phyloP scores from a whole-genome alignment of 2,329 filamentous ascomycete species.

The Aspergillus aculeatus region DNA sequence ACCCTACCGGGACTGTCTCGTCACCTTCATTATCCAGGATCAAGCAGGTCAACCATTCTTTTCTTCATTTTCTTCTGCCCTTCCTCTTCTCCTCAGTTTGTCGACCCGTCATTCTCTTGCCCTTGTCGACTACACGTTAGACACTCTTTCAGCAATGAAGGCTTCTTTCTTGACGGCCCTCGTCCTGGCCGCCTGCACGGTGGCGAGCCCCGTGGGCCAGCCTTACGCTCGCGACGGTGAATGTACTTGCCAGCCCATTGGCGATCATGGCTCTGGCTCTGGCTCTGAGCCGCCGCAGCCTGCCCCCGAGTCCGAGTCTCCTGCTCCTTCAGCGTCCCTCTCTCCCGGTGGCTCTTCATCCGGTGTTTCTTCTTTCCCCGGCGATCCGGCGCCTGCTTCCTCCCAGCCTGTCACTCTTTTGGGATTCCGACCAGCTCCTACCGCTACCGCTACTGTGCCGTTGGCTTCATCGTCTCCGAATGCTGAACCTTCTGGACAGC shows the following conservation, averaged over 20 bases:
- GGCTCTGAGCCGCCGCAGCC: not conserved
- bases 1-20: not conserved
- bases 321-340: not conserved
- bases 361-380: not conserved
- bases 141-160: constrained; percentile 18
- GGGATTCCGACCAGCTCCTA: not conserved
- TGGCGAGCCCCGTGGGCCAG: constrained; percentile 16
- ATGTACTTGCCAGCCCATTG: constrained; percentile 12
- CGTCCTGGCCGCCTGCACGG: constrained; percentile 16
- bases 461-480: no score
- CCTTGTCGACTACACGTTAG: constrained; percentile 5
- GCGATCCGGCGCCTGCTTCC: no score
- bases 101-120: constrained; percentile 6
- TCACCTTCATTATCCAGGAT: not conserved
- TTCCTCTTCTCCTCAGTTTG: constrained; percentile 11
- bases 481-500: not conserved
- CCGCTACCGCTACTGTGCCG: not conserved
- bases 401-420: not conserved
- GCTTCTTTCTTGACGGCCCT: constrained; percentile 18
- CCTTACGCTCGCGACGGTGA: constrained; percentile 9
- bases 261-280: not conserved
- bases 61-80: not conserved
- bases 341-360: not conserved
- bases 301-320: not conserved
- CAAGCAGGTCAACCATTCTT: constrained; percentile 3